Evolutionary conservation across 2,329 filamentous ascomycete species (phyloP).

Genomic region (Ilyonectria sp.): DNA sequence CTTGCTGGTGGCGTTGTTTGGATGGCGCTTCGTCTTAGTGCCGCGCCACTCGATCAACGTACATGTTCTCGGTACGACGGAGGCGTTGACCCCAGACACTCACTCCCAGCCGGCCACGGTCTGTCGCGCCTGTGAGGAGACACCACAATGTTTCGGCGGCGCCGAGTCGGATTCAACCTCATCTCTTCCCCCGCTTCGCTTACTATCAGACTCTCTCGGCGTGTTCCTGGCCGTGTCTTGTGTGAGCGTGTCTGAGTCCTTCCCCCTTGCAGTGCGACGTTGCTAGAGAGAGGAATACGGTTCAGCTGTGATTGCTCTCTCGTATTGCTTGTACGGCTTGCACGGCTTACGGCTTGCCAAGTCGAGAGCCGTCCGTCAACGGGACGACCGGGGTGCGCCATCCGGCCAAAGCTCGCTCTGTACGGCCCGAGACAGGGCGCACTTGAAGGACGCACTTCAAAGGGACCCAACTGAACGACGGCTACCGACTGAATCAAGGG

Average conservation of each 20-base stretch:
- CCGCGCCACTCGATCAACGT: constrained; percentile 1
- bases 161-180: constrained; percentile 11
- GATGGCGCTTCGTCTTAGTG: constrained; percentile 1
- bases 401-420: background rate
- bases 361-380: background rate
- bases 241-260: background rate
- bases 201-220: background rate
- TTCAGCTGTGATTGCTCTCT: constrained; percentile 19
- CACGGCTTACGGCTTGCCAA: background rate
- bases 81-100: background rate
- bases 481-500: no score
- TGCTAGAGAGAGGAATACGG: background rate
- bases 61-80: background rate
- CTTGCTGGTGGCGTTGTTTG: background rate
- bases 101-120: background rate
- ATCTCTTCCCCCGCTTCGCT: background rate
- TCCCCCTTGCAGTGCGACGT: constrained; percentile 8
- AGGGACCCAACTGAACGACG: no score
- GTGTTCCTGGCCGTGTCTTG: background rate
- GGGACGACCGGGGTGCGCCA: constrained; percentile 18
- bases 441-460: background rate
- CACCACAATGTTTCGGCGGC: background rate
- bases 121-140: background rate
- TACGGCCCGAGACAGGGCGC: background rate
- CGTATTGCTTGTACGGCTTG: constrained; percentile 19